These are phyloP conservation scores for Rhizopogon vinicolor DNA, from an alignment of 768 basidiomycete species.

Conservation along the genomic window DNA sequence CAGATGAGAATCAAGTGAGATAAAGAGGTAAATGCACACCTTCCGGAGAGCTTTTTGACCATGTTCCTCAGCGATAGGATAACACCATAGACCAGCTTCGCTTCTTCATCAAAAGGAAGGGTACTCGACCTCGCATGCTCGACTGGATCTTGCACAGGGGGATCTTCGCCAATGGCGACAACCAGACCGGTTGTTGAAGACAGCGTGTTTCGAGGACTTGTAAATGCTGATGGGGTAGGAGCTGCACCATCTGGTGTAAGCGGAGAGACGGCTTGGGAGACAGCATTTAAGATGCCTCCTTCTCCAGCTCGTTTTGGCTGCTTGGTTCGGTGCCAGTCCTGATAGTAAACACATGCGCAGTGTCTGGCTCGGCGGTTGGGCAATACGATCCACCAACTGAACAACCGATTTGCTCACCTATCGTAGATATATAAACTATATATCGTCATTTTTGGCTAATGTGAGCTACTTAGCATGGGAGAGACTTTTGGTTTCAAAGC, in stretches of 20 bases:
- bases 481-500: neutral
- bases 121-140: slow-evolving; percentile 34
- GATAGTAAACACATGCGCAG: slow-evolving; percentile 91
- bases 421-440: slow-evolving; percentile 93
- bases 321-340: slow-evolving; percentile 87
- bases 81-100: slow-evolving; percentile 96
- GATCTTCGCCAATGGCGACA: slow-evolving; percentile 53
- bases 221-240: slow-evolving; percentile 34
- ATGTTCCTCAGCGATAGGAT: slow-evolving; percentile 88
- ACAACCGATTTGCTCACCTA: slow-evolving; percentile 43
- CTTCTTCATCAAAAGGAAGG: slow-evolving; percentile 94
- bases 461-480: neutral
- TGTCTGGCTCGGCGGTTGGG: slow-evolving; percentile 47
- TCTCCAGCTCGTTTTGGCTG: slow-evolving; percentile 68
- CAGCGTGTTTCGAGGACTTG: slow-evolving; percentile 64
- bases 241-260: slow-evolving; percentile 24
- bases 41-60: slow-evolving; percentile 89
- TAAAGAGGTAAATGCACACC: slow-evolving; percentile 38
- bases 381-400: slow-evolving; percentile 1
- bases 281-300: slow-evolving; percentile 73
- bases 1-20: neutral
- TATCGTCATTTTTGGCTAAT: slow-evolving; percentile 62
- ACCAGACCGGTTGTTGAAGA: slow-evolving; percentile 62
- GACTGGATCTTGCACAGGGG: slow-evolving; percentile 13
- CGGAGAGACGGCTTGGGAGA: slow-evolving; percentile 63